Base-by-base conservation (phyloP, 2,329 filamentous ascomycete species). In the Tolypocladium inflatum region DNA sequence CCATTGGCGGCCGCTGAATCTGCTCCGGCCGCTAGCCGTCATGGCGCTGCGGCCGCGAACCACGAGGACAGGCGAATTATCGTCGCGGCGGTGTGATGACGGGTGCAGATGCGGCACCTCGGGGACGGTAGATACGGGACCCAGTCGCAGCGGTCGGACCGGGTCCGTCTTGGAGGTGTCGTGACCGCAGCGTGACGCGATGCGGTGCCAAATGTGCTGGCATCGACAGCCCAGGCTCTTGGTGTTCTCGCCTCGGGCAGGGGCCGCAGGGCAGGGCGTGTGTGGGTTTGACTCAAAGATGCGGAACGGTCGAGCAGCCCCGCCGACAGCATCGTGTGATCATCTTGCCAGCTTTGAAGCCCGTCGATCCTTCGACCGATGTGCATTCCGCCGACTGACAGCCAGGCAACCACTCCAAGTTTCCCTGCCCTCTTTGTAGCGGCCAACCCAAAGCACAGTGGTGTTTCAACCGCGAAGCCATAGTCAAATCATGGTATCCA, bases 1-100 rank as follows among this genome's bases (percentile, higher is more conserved):
- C 39, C 52, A 60, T 60, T 57, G 57, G 59, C 54, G 37, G 54
- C 17, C 42, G 41, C 50, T 45, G 39, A 15, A 41, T n/a, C 17
- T 19, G 38, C 30, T 30, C 26, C 45, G 13, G 30, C 9, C 48
- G 48, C 48, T 51, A 51, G 17, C 26, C 26, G 17, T 35, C 48
- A 33, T 51, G 48, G 48, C 48, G 53, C 38, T 54, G 53, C 53
- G 37, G 30, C 53, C 19, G 17, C 37, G 53, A 54, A 54, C 53
- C 53, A 54, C 53, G 53, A 39, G 53, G 53, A 42, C 53, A 54
- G 23, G 48, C n/a, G 26, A 33, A n/a, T 30, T 50, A 8, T 26
- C 45, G 45, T 11, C 17, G 45, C 45, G 26, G 48, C 48, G 48
- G 48, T 51, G 48, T 51, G 26, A 30, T 5, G 23, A 19, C 13